Evolutionary conservation across 23 red algal genomes (phyloP), one percentile per base, ranked within the genome.

Genomic region (Agarophyton chilense): DNA sequence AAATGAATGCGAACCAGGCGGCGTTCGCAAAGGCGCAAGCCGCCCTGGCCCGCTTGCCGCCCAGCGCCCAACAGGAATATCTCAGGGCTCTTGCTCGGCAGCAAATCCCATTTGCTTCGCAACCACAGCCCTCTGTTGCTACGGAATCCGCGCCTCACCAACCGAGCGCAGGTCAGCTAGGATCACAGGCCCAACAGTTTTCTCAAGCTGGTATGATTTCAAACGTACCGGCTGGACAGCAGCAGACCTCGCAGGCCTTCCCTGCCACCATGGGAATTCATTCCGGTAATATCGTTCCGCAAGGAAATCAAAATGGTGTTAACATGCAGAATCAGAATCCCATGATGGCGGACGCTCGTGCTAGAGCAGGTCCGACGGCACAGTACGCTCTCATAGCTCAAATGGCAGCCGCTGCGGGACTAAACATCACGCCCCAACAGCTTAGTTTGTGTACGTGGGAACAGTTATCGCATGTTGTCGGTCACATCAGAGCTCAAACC

Each of bases 1-100:
- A 92, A 61, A 57, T 35, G 28, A 51, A 28, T 22, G 63, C 81
- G 19, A 68, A 75, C 24, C 56, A 77, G 38, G 65, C 88, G 29
- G 44, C 29, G 41, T 56, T 49, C 33, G 29, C 43, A 16, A 58
- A 58, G 22, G 10, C 55, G 2, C 55, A 58, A 25, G 55, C 55
- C n/a, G 31, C n/a, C 45, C 56, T 47, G 17, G 44, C 19, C 29
- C 45, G 43, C 35, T 68, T 40, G 33, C 13, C n/a, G 12, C 29
- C 62, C 52, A 49, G n/a, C n/a, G n/a, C n/a, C n/a, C n/a, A n/a
- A n/a, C n/a, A n/a, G n/a, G n/a, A n/a, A n/a, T n/a, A n/a, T n/a
- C n/a, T n/a, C n/a, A n/a, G n/a, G n/a, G n/a, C n/a, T n/a, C n/a
- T n/a, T n/a, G n/a, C n/a, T n/a, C n/a, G n/a, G n/a, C n/a, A n/a